Base-by-base conservation (phyloP, 1,284 basidiomycete species). In the Marasmius tenuissimus region DNA sequence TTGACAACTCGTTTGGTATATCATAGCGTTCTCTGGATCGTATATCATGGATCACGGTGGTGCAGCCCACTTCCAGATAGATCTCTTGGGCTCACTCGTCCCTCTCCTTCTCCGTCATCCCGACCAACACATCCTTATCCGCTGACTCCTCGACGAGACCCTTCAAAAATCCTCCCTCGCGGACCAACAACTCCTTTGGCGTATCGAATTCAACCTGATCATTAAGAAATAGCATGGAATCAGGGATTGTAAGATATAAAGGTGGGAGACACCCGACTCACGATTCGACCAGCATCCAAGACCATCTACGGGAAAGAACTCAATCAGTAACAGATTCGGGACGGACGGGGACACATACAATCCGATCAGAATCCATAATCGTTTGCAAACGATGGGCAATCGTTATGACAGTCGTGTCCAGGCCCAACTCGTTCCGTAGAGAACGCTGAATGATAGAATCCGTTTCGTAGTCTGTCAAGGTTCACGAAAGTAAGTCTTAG, bases 371-470 rank as follows among this genome's bases (percentile, higher is more conserved):
- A 60, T 64, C 60, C 60, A 60, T 62, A 18, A 64, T 62, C 8
- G 63, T 58, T 20, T 61, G 61, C 47, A 64, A 58, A 12, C 63
- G 50, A 34, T 90, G 88, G 0, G 89, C 88, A 55, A 90, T 77
- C 9, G 86, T 89, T 51, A 91, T 79, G 4, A 90, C 70, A 0
- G 86, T 89, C 9, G 83, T 82, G 61, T 85, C 85, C 2, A 75
- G 70, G 11, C 73, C 75, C 20, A 89, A 76, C 65, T 85, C 81
- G 53, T 77, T 78, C 14, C 85, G 77, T 39, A 88, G 75, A 3
- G 85, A 84, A 1, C 75, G 73, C 71, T 88, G 86, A 51, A 88
- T 87, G 64, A 85, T 73, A 0, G 81, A 65, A 62, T 88, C 85
- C 4, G 84, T 88, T 66, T 82, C 79, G 63, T 85, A 83, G 68